Percentiles rank a stretch among this genome's conserved stretches.
Conservation (phyloP, 2,329 filamentous ascomycete species). For the Thelonectria discophora region DNA sequence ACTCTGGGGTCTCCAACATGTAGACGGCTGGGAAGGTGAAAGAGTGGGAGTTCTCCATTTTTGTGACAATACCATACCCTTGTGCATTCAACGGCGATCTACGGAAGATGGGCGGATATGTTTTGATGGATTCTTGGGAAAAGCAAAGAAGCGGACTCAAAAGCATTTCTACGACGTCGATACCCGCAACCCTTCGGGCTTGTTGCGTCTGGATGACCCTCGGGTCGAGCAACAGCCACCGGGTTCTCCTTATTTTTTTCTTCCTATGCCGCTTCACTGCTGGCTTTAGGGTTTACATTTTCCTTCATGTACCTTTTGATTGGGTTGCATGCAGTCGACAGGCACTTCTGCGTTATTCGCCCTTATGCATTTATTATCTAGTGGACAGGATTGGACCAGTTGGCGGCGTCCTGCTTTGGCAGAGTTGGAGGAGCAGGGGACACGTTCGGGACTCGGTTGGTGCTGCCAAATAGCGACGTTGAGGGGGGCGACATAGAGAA, state of each 20-base stretch:
- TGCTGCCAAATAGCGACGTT: constrained; percentile 28
- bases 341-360: constrained; percentile 26
- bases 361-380: constrained; percentile 24
- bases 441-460: constrained; percentile 4
- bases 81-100: constrained; percentile 43
- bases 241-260: constrained; percentile 15
- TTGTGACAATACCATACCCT: constrained; percentile 40
- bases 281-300: constrained; percentile 42
- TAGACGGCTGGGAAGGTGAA: constrained; percentile 35
- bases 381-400: constrained; percentile 23
- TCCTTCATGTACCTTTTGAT: constrained; percentile 39
- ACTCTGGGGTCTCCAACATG: constrained; percentile 48
- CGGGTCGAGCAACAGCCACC: constrained; percentile 26
- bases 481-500: constrained; percentile 18
- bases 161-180: constrained; percentile 47
- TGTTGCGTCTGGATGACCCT: constrained; percentile 29
- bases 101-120: constrained; percentile 38
- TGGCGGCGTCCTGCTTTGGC: constrained; percentile 18
- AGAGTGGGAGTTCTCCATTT: constrained; percentile 27
- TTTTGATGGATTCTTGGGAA: constrained; percentile 45
- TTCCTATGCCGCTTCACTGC: constrained; percentile 28
- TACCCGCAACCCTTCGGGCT: constrained; percentile 43
- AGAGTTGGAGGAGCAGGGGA: neutral
- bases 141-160: constrained; percentile 43
- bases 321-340: constrained; percentile 26